Percentiles rank a stretch among this genome's conserved stretches.
These are phyloP conservation scores for Silene coronaria DNA, from an alignment of 179 eudicot genomes.

Conservation along the genomic window DNA sequence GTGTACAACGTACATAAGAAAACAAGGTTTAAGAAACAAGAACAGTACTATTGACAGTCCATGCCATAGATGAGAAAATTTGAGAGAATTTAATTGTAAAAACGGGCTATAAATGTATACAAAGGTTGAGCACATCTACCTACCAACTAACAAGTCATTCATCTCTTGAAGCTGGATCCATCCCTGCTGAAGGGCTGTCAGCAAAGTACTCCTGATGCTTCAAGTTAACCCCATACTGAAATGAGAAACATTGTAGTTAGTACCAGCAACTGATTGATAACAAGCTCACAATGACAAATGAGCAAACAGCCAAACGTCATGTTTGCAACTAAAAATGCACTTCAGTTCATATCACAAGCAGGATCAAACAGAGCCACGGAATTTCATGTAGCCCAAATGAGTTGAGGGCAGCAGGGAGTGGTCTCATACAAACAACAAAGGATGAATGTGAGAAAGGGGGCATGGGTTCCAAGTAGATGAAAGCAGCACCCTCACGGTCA, in stretches of 20 bases:
- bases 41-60: too few species aligned
- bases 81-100: too few species aligned
- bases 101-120: slow-evolving; percentile 14
- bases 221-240: slow-evolving; percentile 83
- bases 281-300: not conserved
- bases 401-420: not conserved
- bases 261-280: not conserved
- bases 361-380: not conserved
- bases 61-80: too few species aligned
- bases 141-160: slow-evolving; percentile 32
- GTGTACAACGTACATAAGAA: too few species aligned
- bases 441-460: not conserved
- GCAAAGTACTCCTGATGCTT: slow-evolving; percentile 95
- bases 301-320: not conserved
- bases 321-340: not conserved
- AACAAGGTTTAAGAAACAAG: too few species aligned
- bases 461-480: not conserved
- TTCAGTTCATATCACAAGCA: not conserved
- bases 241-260: not conserved
- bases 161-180: slow-evolving; percentile 54
- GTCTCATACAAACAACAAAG: not conserved
- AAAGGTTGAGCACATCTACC: not conserved
- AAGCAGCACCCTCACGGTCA: not conserved
- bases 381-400: not conserved
- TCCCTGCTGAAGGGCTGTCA: slow-evolving; percentile 70